phyloP scores from a whole-genome alignment of 495 filamentous ascomycete genomes.

The Amphirosellinia nigrospora region DNA sequence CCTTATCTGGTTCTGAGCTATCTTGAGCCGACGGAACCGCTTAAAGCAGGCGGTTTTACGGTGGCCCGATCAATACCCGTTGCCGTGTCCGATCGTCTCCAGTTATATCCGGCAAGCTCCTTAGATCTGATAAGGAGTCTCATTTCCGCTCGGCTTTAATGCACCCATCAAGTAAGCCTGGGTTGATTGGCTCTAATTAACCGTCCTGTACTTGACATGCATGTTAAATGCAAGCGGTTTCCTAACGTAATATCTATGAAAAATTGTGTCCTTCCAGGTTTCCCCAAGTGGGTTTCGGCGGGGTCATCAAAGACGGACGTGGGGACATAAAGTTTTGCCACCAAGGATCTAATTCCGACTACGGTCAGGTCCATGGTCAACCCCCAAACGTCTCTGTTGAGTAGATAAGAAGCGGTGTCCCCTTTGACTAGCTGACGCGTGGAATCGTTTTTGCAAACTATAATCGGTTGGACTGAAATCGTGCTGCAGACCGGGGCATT shows the following conservation, averaged over 20 bases:
- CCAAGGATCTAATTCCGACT: slow-evolving; percentile 7
- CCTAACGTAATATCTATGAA: slow-evolving; percentile 39
- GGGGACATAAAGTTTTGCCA: slow-evolving; percentile 9
- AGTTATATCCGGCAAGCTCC: slow-evolving; percentile 1
- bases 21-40: not conserved
- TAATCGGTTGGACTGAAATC: not conserved
- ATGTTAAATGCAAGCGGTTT: not conserved
- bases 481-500: not conserved
- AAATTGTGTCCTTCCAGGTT: slow-evolving; percentile 25
- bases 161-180: not conserved
- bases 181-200: slow-evolving; percentile 13
- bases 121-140: not conserved
- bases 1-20: not conserved
- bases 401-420: not conserved
- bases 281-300: slow-evolving; percentile 36
- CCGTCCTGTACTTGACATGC: slow-evolving; percentile 30
- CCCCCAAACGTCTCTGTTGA: not conserved
- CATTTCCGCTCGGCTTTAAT: not conserved
- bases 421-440: not conserved
- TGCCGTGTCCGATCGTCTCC: not conserved
- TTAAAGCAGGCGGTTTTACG: slow-evolving; percentile 4
- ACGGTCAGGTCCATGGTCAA: slow-evolving; percentile 13
- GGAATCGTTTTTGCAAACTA: not conserved
- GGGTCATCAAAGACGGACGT: slow-evolving; percentile 29
- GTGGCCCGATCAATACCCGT: not conserved